Conservation (phyloP, 1,139 yeast genomes). For the Pichia sp. region DNA sequence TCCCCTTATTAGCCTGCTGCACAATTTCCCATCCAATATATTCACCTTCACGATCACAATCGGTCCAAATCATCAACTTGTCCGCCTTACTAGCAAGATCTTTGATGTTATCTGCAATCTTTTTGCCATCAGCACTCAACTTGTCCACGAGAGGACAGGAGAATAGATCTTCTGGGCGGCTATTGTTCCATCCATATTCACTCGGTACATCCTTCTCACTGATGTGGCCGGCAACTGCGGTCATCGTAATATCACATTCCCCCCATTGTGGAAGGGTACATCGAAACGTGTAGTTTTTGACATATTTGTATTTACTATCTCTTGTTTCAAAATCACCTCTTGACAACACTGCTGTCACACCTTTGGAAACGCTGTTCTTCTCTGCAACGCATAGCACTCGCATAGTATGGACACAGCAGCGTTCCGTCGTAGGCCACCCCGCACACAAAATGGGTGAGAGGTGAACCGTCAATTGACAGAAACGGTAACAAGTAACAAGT, state of each 20-base stretch:
- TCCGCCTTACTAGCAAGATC: slow-evolving; percentile 56
- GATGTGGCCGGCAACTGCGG: slow-evolving; percentile 86
- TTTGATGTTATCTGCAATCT: slow-evolving; percentile 63
- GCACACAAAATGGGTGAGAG: too few species aligned
- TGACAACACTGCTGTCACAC: slow-evolving; percentile 67
- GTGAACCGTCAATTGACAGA: too few species aligned
- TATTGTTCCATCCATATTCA: slow-evolving; percentile 59
- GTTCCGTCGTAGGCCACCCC: too few species aligned
- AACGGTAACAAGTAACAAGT: too few species aligned
- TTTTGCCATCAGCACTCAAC: slow-evolving; percentile 33
- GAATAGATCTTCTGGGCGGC: slow-evolving; percentile 60
- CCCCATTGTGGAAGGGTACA: slow-evolving; percentile 56
- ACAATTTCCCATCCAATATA: slow-evolving; percentile 85
- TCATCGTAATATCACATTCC: slow-evolving; percentile 76
- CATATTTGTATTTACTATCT: slow-evolving; percentile 47
- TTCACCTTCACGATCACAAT: slow-evolving; percentile 98
- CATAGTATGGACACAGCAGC: too few species aligned
- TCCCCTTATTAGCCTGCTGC: slow-evolving; percentile 56
- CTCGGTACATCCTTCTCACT: slow-evolving; percentile 59
- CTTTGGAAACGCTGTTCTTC: slow-evolving; percentile 90
- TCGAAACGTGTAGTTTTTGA: slow-evolving; percentile 74
- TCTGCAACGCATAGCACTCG: slow-evolving; percentile 90
- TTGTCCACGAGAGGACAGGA: slow-evolving; percentile 55
- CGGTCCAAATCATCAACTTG: slow-evolving; percentile 91
- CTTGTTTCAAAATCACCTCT: slow-evolving; percentile 56